Base-by-base conservation (phyloP, 257 asterid genomes). In the Orobanche coerulescens region DNA sequence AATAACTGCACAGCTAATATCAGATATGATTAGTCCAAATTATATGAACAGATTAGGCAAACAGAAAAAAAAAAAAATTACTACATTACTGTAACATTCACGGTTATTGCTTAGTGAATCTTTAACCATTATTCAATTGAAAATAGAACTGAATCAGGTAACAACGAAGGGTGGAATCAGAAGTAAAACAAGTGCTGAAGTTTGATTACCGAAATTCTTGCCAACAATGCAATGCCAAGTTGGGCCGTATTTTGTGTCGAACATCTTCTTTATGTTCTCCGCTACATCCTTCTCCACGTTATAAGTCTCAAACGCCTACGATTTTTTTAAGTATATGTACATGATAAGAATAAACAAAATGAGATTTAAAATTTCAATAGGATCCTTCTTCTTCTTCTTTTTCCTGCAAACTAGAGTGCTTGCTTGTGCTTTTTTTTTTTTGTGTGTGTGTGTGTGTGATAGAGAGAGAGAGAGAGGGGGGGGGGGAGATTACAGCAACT, bases 141-240 rank as follows among this genome's bases (percentile, higher is more conserved):
- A 57, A 50, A 43, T 6, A 16, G 3, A 61, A 43, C 26, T 4
- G 8, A 73, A 49, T 47, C 61, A 70, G 14, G 36, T 30, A 20
- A 66, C 13, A 9, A 2, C 3, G 28, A 34, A 62, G 23, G 11
- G 25, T 9, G 2, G 54, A 68, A 54, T 2, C 20, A n/a, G 19
- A 43, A 46, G 15, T n/a, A 33, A 1, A 8, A 47, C n/a, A n/a
- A n/a, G n/a, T n/a, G n/a, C n/a, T n/a, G n/a, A n/a, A 54, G 43
- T 44, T 44, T 16, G 20, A 62, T 74, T 86, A 92, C 98, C 98
- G 65, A 88, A 92, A 80, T 92, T 92, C 81, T 86, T 92, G 74
- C 98, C 98, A 53, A 92, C 98, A 68, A 92, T 92, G 78, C 98
- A 92, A 73, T 92, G 98, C 98, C 98, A 92, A 59, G 98, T 92